These are phyloP conservation scores for Ascomycota sp. DNA, from an alignment of 2,329 filamentous ascomycete species.

Conservation along the genomic window DNA sequence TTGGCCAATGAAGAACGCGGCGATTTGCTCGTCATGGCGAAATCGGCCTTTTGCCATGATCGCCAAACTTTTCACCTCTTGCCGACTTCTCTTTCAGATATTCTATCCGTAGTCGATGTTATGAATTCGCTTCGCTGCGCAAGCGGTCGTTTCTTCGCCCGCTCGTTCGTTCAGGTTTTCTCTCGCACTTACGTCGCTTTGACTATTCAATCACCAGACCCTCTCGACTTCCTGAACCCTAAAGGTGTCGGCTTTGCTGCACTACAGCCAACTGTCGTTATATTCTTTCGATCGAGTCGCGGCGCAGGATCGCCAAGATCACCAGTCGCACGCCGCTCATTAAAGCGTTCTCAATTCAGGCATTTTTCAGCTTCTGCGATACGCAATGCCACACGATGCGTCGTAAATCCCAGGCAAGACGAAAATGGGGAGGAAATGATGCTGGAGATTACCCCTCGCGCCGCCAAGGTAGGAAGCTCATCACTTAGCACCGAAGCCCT, in stretches of 20 bases:
- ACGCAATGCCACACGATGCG: constrained; percentile 21
- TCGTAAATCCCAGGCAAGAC: constrained; percentile 53
- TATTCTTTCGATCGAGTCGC: not conserved
- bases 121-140: constrained; percentile 18
- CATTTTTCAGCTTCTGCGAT: constrained; percentile 17
- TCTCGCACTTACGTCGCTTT: constrained; percentile 12
- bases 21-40: not conserved
- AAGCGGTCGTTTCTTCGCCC: constrained; percentile 16
- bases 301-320: not conserved
- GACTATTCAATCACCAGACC: constrained; percentile 6
- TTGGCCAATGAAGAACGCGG: not conserved
- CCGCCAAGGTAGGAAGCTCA: constrained; percentile 39
- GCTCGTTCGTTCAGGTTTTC: constrained; percentile 19
- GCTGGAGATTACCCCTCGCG: constrained; percentile 64
- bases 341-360: constrained; percentile 3
- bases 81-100: too few relatives aligned
- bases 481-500: not conserved
- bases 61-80: too few relatives aligned
- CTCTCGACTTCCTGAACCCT: constrained; percentile 20
- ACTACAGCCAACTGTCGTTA: not conserved
- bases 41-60: too few relatives aligned
- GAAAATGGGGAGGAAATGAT: constrained; percentile 68
- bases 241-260: constrained; percentile 3
- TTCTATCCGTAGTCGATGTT: not conserved
- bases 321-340: not conserved